Evolutionary conservation across 2,329 filamentous ascomycete species (phyloP).

Genomic region (Huntiella decipiens): DNA sequence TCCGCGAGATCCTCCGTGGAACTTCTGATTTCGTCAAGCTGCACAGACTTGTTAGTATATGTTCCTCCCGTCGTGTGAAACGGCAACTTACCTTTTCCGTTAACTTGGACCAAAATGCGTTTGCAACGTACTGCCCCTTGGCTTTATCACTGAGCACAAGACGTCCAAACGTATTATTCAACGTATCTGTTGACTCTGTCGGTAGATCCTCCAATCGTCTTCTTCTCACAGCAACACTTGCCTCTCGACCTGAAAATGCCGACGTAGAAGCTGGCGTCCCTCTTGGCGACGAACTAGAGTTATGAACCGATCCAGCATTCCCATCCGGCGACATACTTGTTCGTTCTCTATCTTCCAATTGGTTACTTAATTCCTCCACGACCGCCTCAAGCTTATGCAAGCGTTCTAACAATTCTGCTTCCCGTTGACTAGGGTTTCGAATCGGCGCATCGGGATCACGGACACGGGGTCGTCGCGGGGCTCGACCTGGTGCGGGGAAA

Average conservation of each 20-base stretch:
- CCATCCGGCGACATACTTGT: slow-evolving; percentile 7
- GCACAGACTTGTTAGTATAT: background rate
- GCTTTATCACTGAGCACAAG: slow-evolving; percentile 11
- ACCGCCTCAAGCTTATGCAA: slow-evolving; percentile 57
- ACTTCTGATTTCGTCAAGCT: slow-evolving; percentile 25
- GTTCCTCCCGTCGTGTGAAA: background rate
- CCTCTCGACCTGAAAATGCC: background rate
- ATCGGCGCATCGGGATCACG: slow-evolving; percentile 45
- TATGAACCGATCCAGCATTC: slow-evolving; percentile 2
- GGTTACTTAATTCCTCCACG: slow-evolving; percentile 48
- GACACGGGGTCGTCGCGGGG: slow-evolving; percentile 44
- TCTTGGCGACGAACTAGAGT: slow-evolving; percentile 2
- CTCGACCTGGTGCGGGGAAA: slow-evolving; percentile 55
- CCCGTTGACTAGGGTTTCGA: slow-evolving; percentile 41
- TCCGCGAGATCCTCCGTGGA: slow-evolving; percentile 22
- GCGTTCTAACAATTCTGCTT: slow-evolving; percentile 52
- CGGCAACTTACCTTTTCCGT: slow-evolving; percentile 44
- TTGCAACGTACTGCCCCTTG: slow-evolving; percentile 42
- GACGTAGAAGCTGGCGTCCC: slow-evolving; percentile 7
- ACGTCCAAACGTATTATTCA: slow-evolving; percentile 11
- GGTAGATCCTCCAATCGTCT: background rate
- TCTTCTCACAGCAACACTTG: background rate
- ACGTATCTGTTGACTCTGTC: slow-evolving; percentile 1
- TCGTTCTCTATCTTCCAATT: slow-evolving; percentile 29
- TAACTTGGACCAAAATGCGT: slow-evolving; percentile 56